phyloP scores from a whole-genome alignment of 2,329 filamentous ascomycete species.

The Tolypocladium tropicale region DNA sequence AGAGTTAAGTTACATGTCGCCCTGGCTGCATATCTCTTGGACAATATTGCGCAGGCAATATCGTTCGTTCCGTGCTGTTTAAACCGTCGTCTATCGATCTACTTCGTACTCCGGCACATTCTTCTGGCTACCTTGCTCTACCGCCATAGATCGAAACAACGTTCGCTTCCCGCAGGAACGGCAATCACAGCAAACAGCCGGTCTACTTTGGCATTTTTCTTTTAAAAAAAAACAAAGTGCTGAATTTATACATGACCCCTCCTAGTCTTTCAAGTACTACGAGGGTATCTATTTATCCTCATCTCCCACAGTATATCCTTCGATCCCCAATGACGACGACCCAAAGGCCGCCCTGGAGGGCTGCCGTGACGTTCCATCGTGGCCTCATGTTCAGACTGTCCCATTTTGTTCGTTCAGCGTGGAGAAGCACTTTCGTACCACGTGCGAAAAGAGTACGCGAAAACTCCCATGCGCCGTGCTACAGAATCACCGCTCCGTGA shows the following conservation, averaged over 20 bases:
- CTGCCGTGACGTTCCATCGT: conserved; percentile 9
- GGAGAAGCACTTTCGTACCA: conserved; percentile 40
- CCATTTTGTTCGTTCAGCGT: conserved; percentile 24
- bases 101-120: no score
- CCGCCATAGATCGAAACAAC: no score
- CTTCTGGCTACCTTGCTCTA: no score
- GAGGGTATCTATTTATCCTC: background rate
- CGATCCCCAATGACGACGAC: background rate
- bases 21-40: no score
- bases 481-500: conserved; percentile 28
- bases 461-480: conserved; percentile 44
- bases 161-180: no score
- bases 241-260: background rate
- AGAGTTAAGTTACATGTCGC: no score
- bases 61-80: no score
- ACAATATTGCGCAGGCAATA: no score
- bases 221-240: background rate
- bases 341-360: no score
- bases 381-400: conserved; percentile 16
- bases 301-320: background rate
- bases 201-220: no score
- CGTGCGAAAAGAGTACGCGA: conserved; percentile 28
- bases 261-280: background rate
- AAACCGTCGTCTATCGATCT: no score
- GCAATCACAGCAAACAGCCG: no score